Evolutionary conservation across 2,329 filamentous ascomycete species (phyloP), one percentile per base, ranked within the genome.

Genomic region (Penicillium sp.): DNA sequence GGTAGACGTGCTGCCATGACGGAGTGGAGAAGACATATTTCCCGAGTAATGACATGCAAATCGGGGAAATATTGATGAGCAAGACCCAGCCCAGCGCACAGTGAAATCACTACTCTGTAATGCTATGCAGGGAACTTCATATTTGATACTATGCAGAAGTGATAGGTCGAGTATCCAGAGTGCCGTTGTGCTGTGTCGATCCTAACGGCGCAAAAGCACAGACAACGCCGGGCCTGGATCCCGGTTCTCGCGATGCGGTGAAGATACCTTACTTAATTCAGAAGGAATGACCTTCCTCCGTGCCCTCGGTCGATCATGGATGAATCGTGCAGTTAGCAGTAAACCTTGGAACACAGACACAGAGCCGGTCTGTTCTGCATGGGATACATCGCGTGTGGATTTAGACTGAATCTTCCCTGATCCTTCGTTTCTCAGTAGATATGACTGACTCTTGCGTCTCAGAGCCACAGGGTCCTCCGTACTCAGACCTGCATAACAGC

Each of bases 111-210:
- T 37, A 37, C 3, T 29, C 10, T 29, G 10, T 29, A 29, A 13
- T 29, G 10, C 27, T 9, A 29, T 29, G 28, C 31, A n/a, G 31
- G 6, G 1, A 8, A 37, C 15, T 37, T 37, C 8, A 20, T 20
- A 18, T 18, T 37, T 12, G 33, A 37, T 12, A 18, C 33, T 37
- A 15, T n/a, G 15, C 8, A 37, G 33, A 37, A 37, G 9, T 37
- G 33, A 37, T 10, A 37, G 18, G 18, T 41, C 38, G 38, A 27
- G 18, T 37, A 32, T 15, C 13, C n/a, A 37, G 27, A 28, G 4
- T 9, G 15, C 49, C 44, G 41, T 47, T 51, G 27, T 31, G n/a
- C 41, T 13, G 33, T 47, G 49, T 51, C 44, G 49, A 51, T 51
- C 49, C 9, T 41, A 44, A 47, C 41, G 44, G 41, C 42, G 40